Percentiles rank a stretch among this genome's conserved stretches.
These are phyloP conservation scores for Monilinia vaccinii-corymbosi DNA, from an alignment of 2,329 filamentous ascomycete species.

Conservation along the genomic window DNA sequence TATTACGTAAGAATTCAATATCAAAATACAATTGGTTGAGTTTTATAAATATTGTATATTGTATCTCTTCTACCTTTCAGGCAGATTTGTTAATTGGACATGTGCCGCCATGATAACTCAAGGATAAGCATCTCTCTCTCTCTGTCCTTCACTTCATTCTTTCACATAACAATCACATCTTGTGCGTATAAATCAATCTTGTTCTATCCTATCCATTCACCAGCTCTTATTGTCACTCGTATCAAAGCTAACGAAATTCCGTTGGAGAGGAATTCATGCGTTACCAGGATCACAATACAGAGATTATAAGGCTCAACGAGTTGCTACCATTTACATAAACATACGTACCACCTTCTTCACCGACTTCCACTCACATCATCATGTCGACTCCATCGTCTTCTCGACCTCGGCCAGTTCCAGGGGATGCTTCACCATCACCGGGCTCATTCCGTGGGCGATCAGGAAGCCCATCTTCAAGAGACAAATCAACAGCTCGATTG, in stretches of 20 bases:
- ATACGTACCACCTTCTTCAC: not conserved
- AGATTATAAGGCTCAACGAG: slow-evolving; percentile 7
- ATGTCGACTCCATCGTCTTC: slow-evolving; percentile 31
- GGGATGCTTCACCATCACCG: slow-evolving; percentile 37
- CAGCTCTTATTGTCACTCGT: not conserved
- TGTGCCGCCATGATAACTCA: no score
- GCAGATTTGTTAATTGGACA: no score
- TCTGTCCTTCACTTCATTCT: not conserved
- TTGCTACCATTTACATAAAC: not conserved
- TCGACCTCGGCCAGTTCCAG: slow-evolving; percentile 32
- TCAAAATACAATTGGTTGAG: no score
- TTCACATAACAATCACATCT: not conserved
- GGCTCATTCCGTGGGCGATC: slow-evolving; percentile 28
- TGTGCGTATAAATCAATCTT: not conserved
- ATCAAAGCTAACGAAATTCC: not conserved
- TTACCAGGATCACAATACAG: slow-evolving; percentile 4
- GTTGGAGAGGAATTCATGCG: not conserved
- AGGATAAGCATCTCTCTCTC: no score
- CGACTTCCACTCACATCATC: slow-evolving; percentile 1
- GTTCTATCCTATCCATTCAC: not conserved
- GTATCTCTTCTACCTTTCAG: no score
- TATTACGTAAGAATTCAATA: no score
- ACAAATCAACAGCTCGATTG: slow-evolving; percentile 51
- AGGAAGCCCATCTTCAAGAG: slow-evolving; percentile 34
- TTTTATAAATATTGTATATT: no score